phyloP scores from a whole-genome alignment of 345 rosid species.

The Firmiana major region DNA sequence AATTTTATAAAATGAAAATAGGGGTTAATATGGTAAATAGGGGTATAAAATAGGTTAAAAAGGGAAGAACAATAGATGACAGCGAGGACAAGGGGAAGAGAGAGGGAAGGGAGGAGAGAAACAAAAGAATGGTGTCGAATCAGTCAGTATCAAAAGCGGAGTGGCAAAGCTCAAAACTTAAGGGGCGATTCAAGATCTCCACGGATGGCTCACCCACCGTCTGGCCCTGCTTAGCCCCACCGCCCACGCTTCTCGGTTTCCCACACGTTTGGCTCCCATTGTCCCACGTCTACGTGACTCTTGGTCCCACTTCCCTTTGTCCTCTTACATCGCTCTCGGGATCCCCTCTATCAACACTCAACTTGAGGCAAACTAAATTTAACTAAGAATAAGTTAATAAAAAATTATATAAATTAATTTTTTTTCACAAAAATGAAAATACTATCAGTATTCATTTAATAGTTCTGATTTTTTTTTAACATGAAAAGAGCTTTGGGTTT shows the following conservation, averaged over 20 bases:
- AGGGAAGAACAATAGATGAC: constrained; percentile 6
- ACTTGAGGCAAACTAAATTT: background rate
- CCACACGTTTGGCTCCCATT: constrained; percentile 9
- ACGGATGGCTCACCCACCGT: constrained; percentile 13
- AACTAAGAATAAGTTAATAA: no score
- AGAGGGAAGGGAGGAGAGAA: background rate
- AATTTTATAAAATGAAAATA: no score
- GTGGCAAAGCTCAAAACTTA: constrained; percentile 18
- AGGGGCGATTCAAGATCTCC: constrained; percentile 7
- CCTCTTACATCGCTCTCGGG: background rate
- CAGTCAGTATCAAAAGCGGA: constrained; percentile 22
- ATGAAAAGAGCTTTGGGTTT: no score
- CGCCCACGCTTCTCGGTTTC: constrained; percentile 12
- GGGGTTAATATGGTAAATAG: background rate
- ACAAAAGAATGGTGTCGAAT: constrained; percentile 25
- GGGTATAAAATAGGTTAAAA: background rate
- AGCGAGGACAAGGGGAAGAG: constrained; percentile 15
- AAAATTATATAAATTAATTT: no score
- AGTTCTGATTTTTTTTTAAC: no score
- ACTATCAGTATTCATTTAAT: no score
- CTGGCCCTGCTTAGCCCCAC: background rate
- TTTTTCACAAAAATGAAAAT: no score
- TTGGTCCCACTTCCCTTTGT: background rate
- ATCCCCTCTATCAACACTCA: background rate
- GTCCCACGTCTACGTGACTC: constrained; percentile 24